A percentile compares a stretch with the other conserved stretches of the same genome.
These are phyloP conservation scores for Monosporascus ibericus DNA, from an alignment of 2,329 filamentous ascomycete species.

Conservation along the genomic window DNA sequence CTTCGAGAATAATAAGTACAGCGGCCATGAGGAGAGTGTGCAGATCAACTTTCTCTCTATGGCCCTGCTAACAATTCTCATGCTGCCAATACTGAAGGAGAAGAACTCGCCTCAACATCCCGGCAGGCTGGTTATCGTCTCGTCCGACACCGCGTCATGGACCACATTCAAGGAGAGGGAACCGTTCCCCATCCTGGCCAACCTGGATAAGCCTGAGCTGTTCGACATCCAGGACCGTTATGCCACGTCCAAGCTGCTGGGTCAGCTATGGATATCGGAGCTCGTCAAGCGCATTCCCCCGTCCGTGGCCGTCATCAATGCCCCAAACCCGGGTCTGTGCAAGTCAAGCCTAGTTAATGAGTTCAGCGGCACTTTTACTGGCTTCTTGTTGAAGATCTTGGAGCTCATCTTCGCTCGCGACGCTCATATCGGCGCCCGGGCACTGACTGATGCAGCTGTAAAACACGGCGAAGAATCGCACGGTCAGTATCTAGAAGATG, in stretches of 20 bases:
- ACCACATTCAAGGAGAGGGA: background rate
- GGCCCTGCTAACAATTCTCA: background rate
- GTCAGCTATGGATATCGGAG: background rate
- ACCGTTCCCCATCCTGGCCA: background rate
- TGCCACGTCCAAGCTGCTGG: background rate
- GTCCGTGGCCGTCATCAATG: background rate
- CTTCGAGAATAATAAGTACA: background rate
- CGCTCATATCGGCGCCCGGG: background rate
- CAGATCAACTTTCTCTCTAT: background rate
- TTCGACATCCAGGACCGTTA: background rate
- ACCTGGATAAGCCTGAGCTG: background rate
- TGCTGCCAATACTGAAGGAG: background rate
- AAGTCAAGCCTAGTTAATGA: background rate
- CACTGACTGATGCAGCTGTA: conserved; percentile 1
- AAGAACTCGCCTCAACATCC: background rate
- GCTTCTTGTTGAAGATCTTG: background rate
- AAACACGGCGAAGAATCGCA: conserved; percentile 1
- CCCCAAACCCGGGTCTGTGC: background rate
- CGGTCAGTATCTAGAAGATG: conserved; percentile 1
- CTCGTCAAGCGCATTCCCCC: background rate
- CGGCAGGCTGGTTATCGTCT: background rate
- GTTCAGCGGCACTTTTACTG: no score
- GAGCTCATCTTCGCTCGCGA: background rate
- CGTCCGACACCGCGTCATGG: background rate
- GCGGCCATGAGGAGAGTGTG: background rate